Conservation (phyloP, 192 early-diverging fungal species). For the Linnemannia elongata region DNA sequence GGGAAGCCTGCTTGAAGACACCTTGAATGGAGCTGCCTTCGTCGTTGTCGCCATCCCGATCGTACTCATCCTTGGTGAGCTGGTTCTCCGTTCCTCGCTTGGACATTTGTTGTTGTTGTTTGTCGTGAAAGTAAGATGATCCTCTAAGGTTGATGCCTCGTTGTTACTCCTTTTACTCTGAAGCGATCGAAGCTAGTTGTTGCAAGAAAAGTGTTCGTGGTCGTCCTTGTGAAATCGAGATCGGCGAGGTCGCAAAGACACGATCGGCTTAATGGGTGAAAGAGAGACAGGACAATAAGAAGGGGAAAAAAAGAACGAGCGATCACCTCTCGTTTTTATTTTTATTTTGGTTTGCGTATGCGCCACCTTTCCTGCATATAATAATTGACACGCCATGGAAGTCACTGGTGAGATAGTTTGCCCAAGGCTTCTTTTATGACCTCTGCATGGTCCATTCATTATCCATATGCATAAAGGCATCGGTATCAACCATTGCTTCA, state of each 20-base stretch:
- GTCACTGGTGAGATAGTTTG: background rate
- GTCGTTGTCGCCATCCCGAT: slow-evolving; percentile 15
- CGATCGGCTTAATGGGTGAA: background rate
- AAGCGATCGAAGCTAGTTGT: background rate
- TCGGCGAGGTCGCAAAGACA: background rate
- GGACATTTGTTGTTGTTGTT: slow-evolving; percentile 8
- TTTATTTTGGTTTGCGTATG: slow-evolving; percentile 1
- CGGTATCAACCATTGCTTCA: no score
- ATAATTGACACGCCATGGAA: background rate
- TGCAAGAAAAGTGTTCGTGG: background rate
- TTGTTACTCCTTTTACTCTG: background rate
- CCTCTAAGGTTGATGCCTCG: background rate
- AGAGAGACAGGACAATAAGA: background rate
- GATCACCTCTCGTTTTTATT: background rate
- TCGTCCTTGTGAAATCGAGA: background rate
- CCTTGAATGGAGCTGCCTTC: slow-evolving; percentile 1
- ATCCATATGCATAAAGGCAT: background rate
- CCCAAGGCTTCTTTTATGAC: background rate
- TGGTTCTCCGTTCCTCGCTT: slow-evolving; percentile 23
- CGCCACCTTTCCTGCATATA: background rate
- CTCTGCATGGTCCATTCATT: background rate
- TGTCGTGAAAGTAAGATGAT: background rate
- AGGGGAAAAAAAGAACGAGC: background rate
- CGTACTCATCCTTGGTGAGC: slow-evolving; percentile 27
- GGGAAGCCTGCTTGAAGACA: slow-evolving; percentile 20